Conservation (phyloP, 1,139 yeast species). For the Diutina rugosa region DNA sequence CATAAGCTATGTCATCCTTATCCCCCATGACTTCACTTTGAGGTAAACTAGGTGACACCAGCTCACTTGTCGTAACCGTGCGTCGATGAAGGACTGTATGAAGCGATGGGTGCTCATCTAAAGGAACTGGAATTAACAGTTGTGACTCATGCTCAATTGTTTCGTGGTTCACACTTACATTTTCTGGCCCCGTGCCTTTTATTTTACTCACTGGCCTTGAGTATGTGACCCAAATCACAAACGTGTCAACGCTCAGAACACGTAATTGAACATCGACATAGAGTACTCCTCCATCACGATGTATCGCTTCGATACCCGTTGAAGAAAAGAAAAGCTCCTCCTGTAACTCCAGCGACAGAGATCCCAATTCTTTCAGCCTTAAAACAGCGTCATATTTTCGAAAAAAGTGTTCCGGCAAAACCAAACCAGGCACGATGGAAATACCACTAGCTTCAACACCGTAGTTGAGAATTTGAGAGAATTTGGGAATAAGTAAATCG, state of each 20-base stretch:
- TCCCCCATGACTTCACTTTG: neutral
- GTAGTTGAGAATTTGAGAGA: constrained; percentile 36
- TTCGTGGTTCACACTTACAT: neutral
- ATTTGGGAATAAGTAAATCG: constrained; percentile 52
- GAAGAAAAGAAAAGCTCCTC: constrained; percentile 45
- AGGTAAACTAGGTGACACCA: neutral
- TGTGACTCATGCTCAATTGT: neutral
- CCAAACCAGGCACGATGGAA: constrained; percentile 38
- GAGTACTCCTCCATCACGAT: constrained; percentile 53
- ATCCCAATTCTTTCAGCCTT: constrained; percentile 7
- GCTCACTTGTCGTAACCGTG: neutral
- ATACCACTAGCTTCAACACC: constrained; percentile 18
- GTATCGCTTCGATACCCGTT: constrained; percentile 53
- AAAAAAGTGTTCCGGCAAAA: constrained; percentile 82
- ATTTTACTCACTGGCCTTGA: constrained; percentile 32
- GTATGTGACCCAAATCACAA: constrained; percentile 81
- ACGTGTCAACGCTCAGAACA: constrained; percentile 45
- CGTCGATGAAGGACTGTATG: neutral
- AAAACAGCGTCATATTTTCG: constrained; percentile 37
- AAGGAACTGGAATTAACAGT: neutral
- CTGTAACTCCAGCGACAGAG: constrained; percentile 9
- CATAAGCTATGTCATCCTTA: neutral
- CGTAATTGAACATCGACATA: constrained; percentile 72
- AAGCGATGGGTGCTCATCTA: neutral
- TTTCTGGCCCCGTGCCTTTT: neutral